Base-by-base conservation (phyloP, 2,329 filamentous ascomycete species). In the Trichoderma sp. region DNA sequence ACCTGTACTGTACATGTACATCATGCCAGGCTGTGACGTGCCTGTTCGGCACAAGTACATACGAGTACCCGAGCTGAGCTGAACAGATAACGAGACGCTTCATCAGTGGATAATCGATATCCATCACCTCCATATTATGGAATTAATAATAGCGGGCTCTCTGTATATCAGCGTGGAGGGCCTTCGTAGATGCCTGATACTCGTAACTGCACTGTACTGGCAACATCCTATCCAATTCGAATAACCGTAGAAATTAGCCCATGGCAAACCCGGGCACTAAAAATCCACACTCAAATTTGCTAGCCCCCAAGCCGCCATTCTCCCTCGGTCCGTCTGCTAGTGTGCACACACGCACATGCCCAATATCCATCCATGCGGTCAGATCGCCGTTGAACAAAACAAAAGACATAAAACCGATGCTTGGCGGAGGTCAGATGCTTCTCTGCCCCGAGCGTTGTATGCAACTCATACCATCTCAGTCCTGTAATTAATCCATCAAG, bases 281-380 rank as follows among this genome's bases (percentile, higher is more conserved):
- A 23, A 15, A 23, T 11, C 17, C n/a, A n/a, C n/a, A n/a, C n/a
- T n/a, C 32, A 13, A 17, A 58, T 9, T n/a, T 15, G 26, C 55
- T 58, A 58, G 55, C 28, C 30, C 28, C 34, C 34, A 15, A 36
- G 34, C 34, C 4, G 30, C 57, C 57, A 30, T 59, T 59, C 57
- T 59, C 30, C 57, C 57, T 59, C 57, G 57, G 57, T 59, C 57
- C 57, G 57, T 59, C 57, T n/a, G 57, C 57, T 59, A 59, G 57
- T 8, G 57, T 28, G 17, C 57, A 34, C 57, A 34, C 57, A 59
- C 17, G 17, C 57, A 32, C 55, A 59, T 32, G 30, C 55, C 28
- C 55, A 23, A 17, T 26, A 59, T 36, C 34, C 34, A 36, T 36
- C 34, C 55, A 58, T 32, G 55, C 55, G 15, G 55, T 20, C 57